Conservation (phyloP, 2,329 filamentous ascomycete genomes). For the Cephalotrichum gorgonifer region DNA sequence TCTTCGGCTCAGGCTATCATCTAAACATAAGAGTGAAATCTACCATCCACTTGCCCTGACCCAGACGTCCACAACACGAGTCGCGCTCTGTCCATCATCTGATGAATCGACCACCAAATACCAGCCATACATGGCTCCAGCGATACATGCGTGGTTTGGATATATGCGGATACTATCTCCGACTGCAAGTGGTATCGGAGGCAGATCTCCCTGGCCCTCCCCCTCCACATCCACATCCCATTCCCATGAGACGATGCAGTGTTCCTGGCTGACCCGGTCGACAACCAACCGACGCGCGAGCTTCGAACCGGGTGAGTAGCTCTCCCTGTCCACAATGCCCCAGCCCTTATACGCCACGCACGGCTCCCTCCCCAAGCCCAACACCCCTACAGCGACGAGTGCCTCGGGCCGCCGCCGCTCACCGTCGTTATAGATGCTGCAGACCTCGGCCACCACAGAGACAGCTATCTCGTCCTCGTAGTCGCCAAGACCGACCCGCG, state of each 20-base stretch:
- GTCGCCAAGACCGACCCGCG: conserved; percentile 12
- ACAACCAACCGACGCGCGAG: conserved; percentile 34
- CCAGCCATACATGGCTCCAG: conserved; percentile 49
- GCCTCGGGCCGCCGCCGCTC: conserved; percentile 32
- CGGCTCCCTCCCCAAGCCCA: conserved; percentile 52
- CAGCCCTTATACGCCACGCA: conserved; percentile 50
- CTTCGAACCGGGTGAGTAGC: neutral
- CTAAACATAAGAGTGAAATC: neutral
- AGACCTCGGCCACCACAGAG: conserved; percentile 49
- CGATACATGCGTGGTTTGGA: conserved; percentile 57
- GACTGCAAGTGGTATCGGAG: conserved; percentile 30
- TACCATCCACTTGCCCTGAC: conserved; percentile 42
- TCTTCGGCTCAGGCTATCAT: neutral
- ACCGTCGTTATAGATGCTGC: conserved; percentile 41
- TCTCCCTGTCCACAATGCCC: conserved; percentile 40
- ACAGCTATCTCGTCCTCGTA: conserved; percentile 40
- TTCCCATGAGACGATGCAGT: conserved; percentile 46
- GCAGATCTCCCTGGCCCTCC: neutral
- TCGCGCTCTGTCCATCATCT: conserved; percentile 25
- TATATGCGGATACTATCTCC: conserved; percentile 34
- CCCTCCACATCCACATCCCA: conserved; percentile 17
- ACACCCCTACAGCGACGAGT: conserved; percentile 44
- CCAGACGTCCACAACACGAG: conserved; percentile 47
- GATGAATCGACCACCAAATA: conserved; percentile 40
- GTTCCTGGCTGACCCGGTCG: conserved; percentile 54